A percentile compares a stretch with the other conserved stretches of the same genome.
These are phyloP conservation scores for Neobulgaria alba DNA, from an alignment of 2,329 filamentous ascomycete genomes.

Conservation along the genomic window DNA sequence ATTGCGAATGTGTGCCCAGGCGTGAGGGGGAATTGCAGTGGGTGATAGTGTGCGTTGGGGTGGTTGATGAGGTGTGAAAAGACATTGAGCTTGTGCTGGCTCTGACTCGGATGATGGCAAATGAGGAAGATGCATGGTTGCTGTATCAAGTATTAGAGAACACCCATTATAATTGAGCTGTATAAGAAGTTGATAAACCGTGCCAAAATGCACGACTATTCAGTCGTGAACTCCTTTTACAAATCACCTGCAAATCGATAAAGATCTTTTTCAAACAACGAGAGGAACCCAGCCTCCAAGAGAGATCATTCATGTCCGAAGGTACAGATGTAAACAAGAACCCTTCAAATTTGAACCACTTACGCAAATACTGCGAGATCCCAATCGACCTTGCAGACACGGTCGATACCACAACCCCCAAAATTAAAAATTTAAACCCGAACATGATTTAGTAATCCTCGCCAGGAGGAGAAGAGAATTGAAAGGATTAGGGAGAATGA, in stretches of 20 bases:
- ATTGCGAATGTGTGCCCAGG: not conserved
- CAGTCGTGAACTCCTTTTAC: too few relatives aligned
- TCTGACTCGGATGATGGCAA: too few relatives aligned
- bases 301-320: too few relatives aligned
- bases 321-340: too few relatives aligned
- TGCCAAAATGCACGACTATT: too few relatives aligned
- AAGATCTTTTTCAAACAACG: too few relatives aligned
- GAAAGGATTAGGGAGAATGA: constrained; percentile 1
- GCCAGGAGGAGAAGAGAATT: constrained; percentile 12
- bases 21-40: not conserved
- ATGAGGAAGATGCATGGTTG: too few relatives aligned
- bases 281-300: too few relatives aligned
- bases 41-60: constrained; percentile 3
- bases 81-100: constrained; percentile 1
- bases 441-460: constrained; percentile 10
- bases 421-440: constrained; percentile 13
- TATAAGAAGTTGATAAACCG: too few relatives aligned
- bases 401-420: constrained; percentile 7
- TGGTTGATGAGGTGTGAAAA: constrained; percentile 1
- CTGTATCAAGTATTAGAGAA: too few relatives aligned
- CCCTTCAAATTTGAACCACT: constrained; percentile 2
- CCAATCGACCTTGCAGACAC: constrained; percentile 13
- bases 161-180: too few relatives aligned
- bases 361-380: constrained; percentile 6
- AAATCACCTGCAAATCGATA: too few relatives aligned